These are phyloP conservation scores for Gliomastix tumulicola DNA, from an alignment of 2,329 filamentous ascomycete genomes.

Conservation along the genomic window DNA sequence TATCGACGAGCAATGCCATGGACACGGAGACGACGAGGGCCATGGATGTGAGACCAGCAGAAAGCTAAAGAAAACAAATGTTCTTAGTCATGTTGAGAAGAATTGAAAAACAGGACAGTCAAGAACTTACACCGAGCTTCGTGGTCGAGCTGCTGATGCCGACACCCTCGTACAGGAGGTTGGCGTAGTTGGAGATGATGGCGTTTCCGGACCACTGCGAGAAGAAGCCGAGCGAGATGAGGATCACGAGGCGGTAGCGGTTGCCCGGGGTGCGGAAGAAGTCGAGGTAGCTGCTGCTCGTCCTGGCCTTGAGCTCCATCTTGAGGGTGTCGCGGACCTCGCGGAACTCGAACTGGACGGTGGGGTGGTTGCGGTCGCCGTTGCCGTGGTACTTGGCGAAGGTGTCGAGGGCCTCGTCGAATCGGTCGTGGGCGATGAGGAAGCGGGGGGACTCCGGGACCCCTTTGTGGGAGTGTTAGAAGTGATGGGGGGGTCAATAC, in stretches of 20 bases:
- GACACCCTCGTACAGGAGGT: conserved; percentile 47
- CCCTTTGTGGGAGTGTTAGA: conserved; percentile 6
- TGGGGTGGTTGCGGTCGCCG: conserved; percentile 46
- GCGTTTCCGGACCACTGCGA: conserved; percentile 61
- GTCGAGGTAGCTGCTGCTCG: conserved; percentile 45
- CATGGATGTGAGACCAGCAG: conserved; percentile 47
- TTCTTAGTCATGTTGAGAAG: background rate
- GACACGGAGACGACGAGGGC: conserved; percentile 45
- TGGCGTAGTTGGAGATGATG: conserved; percentile 57
- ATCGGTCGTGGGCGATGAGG: conserved; percentile 52
- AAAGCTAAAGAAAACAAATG: conserved; percentile 10
- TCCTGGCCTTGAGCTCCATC: conserved; percentile 43
- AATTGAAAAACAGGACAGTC: background rate
- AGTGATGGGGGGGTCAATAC: background rate
- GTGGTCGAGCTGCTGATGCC: conserved; percentile 45
- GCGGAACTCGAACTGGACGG: conserved; percentile 55
- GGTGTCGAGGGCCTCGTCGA: conserved; percentile 39
- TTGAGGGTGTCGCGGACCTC: conserved; percentile 57
- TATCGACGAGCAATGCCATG: conserved; percentile 36
- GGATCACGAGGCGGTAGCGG: conserved; percentile 50
- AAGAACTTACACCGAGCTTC: conserved; percentile 34
- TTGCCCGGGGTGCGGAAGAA: conserved; percentile 57
- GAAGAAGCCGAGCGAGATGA: conserved; percentile 56
- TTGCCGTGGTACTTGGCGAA: conserved; percentile 54
- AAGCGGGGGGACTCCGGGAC: conserved; percentile 62